Conservation (phyloP, 2,329 filamentous ascomycete genomes). For the Colletotrichum spinosum region DNA sequence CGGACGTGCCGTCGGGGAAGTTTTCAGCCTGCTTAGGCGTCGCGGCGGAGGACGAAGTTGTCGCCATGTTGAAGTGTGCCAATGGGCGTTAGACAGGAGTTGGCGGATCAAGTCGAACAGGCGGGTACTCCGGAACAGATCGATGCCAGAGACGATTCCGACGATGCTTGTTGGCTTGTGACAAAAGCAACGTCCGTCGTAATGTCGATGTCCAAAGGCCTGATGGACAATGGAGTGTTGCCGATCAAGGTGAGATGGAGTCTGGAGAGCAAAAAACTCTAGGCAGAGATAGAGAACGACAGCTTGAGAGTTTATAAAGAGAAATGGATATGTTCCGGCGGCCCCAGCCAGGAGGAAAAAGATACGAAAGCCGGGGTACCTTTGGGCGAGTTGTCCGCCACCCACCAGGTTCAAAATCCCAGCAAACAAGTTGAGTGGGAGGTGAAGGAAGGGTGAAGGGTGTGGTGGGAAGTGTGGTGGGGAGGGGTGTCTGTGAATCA, state of each 20-base stretch:
- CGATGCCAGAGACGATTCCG: constrained; percentile 23
- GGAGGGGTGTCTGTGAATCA: constrained; percentile 29
- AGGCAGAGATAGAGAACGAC: not conserved
- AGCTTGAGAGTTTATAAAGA: constrained; percentile 33
- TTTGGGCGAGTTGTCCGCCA: constrained; percentile 37
- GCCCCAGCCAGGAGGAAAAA: constrained; percentile 31
- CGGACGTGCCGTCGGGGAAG: constrained; percentile 65
- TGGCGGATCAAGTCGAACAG: constrained; percentile 7
- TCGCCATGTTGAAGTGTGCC: constrained; percentile 33
- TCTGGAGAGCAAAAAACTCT: not conserved
- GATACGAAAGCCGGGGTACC: constrained; percentile 36
- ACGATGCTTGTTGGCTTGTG: constrained; percentile 17
- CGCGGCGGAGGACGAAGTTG: constrained; percentile 51
- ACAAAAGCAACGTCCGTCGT: constrained; percentile 20
- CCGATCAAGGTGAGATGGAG: constrained; percentile 3
- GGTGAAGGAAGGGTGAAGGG: not conserved
- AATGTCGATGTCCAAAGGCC: constrained; percentile 9
- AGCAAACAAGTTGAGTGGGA: constrained; percentile 37
- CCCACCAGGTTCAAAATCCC: constrained; percentile 37
- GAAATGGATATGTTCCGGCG: constrained; percentile 21
- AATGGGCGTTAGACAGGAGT: constrained; percentile 3
- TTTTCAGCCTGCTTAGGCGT: constrained; percentile 53
- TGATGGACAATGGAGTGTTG: constrained; percentile 20
- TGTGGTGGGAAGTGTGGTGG: constrained; percentile 31
- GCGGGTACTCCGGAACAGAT: constrained; percentile 11